Evolutionary conservation across 257 asterid species (phyloP), one percentile per base, ranked within the genome.

Genomic region (Jasminum sambac): DNA sequence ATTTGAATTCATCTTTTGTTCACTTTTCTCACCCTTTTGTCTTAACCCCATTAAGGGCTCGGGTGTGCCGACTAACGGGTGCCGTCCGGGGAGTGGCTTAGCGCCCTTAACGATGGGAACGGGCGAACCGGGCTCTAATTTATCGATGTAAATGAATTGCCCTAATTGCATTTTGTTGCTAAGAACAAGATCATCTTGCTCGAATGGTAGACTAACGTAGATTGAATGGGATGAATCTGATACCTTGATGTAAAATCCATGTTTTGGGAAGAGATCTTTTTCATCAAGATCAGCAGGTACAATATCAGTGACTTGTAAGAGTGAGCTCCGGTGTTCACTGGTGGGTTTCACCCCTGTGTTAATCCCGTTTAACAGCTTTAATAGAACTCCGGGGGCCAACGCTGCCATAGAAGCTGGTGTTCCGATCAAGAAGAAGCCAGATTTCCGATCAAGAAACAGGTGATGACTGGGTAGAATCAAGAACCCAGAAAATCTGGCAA

Each of bases 271-370:
- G 5, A 93, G 88, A 62, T 81, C 84, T 24, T 93, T 93, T 79
- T 93, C 96, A 25, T 93, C 98, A 17, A 93, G 95, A 78, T 90
- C 97, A 5, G 95, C 98, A 0, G 96, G 98, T 14, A 93, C 96
- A 21, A 90, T 93, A 74, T 89, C 97, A 11, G 95, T 93, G 11
- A 93, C 96, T 78, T 93, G 98, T 59, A 93, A 44, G 3, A 93
- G 84, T 1, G 97, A 87, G 76, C 96, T 93, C 48, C 97, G 70
- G 74, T 93, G 88, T 80, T 90, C 98, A 67, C 91, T 79, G 14
- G 97, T 88, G n/a, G 97, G 84, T 70, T 92, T 92, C 38, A 78
- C 78, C 40, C 97, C 97, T 1, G 93, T 83, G 57, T 80, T 82
- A 94, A 93, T 83, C 68, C 92, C 95, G 52, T 89, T 77, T 58